phyloP scores from a whole-genome alignment of 1,139 yeast genomes.

The Magnusiomyces fungicola region DNA sequence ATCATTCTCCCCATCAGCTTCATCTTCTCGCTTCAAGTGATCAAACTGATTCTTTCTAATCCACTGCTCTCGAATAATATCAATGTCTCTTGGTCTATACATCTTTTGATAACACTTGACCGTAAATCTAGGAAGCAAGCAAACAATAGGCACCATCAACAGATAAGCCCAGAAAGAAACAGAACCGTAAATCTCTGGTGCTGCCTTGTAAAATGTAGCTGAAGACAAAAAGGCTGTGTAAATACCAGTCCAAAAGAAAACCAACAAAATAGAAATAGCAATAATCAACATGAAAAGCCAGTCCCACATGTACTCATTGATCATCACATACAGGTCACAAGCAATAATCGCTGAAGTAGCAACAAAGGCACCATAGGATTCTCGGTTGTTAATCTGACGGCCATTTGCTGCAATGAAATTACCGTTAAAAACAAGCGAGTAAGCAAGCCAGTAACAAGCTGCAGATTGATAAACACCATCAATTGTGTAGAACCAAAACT shows the following conservation, averaged over 20 bases:
- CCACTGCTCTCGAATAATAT: constrained; percentile 66
- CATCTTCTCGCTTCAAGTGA: constrained; percentile 17
- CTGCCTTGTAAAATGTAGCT: constrained; percentile 70
- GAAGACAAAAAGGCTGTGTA: constrained; percentile 63
- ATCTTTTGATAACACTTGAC: constrained; percentile 56
- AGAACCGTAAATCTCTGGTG: constrained; percentile 63
- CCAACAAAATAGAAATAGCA: constrained; percentile 54
- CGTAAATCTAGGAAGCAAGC: constrained; percentile 71
- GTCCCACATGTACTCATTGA: constrained; percentile 93
- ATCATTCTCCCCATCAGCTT: background rate
- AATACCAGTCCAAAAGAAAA: constrained; percentile 85
- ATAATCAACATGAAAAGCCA: constrained; percentile 67
- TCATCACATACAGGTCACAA: constrained; percentile 69
- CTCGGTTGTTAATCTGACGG: constrained; percentile 68
- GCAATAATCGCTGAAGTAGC: constrained; percentile 72
- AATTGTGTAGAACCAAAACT: constrained; percentile 75
- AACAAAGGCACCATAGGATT: constrained; percentile 74
- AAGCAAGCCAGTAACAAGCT: constrained; percentile 82
- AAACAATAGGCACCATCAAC: constrained; percentile 60
- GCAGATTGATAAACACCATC: constrained; percentile 89
- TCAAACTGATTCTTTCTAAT: constrained; percentile 10
- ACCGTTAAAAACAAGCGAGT: constrained; percentile 50
- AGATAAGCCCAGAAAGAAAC: constrained; percentile 77
- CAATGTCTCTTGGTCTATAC: constrained; percentile 70
- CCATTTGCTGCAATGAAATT: constrained; percentile 59